Percentiles rank a stretch among this genome's conserved stretches.
These are phyloP conservation scores for Stemphylium beticola DNA, from an alignment of 2,329 filamentous ascomycete genomes.

Conservation along the genomic window DNA sequence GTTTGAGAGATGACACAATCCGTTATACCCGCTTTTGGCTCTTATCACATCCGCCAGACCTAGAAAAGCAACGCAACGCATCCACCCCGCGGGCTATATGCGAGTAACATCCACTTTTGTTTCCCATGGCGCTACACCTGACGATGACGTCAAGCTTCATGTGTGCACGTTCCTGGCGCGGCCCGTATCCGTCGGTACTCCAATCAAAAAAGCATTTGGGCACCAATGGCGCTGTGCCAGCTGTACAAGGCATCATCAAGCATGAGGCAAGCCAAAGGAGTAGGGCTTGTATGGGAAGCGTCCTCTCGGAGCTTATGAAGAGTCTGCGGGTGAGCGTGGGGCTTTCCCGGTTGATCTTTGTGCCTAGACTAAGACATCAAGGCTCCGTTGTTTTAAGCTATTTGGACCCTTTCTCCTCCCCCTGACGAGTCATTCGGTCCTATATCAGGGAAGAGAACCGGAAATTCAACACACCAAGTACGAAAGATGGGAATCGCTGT, in stretches of 20 bases:
- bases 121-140: conserved; percentile 10
- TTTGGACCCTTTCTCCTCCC: conserved; percentile 21
- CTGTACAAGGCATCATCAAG: conserved; percentile 45
- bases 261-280: conserved; percentile 27
- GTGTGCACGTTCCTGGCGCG: conserved; percentile 29
- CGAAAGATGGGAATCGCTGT: conserved; percentile 35
- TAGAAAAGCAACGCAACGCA: conserved; percentile 19
- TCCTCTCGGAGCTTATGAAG: conserved; percentile 20
- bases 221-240: conserved; percentile 45
- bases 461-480: conserved; percentile 6
- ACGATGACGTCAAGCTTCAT: conserved; percentile 35
- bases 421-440: conserved; percentile 21
- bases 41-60: conserved; percentile 7
- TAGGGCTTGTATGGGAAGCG: conserved; percentile 17
- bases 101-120: conserved; percentile 8
- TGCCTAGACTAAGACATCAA: conserved; percentile 18
- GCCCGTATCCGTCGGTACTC: conserved; percentile 34
- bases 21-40: conserved; percentile 10
- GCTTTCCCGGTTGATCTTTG: conserved; percentile 19
- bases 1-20: conserved; percentile 8
- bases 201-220: conserved; percentile 25
- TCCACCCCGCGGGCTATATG: conserved; percentile 17
- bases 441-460: conserved; percentile 15
- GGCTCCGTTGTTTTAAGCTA: conserved; percentile 6
- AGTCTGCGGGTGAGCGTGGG: conserved; percentile 24